Conservation (phyloP, 2,329 filamentous ascomycete species). For the Fusarium nurragi region DNA sequence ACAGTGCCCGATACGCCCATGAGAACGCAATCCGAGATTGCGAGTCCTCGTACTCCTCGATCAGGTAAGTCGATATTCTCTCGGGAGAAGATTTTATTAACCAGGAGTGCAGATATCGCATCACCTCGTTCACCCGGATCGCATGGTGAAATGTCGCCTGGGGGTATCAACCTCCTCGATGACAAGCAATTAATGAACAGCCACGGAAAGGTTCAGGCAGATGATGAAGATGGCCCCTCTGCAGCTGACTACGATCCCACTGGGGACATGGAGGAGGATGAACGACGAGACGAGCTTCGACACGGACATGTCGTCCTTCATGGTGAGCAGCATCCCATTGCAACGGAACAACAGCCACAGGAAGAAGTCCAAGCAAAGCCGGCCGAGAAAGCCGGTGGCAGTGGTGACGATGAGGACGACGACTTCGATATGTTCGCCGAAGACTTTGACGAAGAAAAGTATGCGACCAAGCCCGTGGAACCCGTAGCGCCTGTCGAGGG, state of each 20-base stretch:
- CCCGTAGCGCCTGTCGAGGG: slow-evolving; percentile 49
- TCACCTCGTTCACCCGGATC: slow-evolving; percentile 58
- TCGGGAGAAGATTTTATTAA: slow-evolving; percentile 35
- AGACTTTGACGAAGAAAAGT: slow-evolving; percentile 75
- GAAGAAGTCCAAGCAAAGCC: slow-evolving; percentile 44
- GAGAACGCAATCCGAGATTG: slow-evolving; percentile 44
- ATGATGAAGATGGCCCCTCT: slow-evolving; percentile 78
- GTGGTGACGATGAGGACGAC: slow-evolving; percentile 60
- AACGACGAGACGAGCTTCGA: slow-evolving; percentile 73
- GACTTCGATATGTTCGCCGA: slow-evolving; percentile 90
- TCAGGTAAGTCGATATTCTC: slow-evolving; percentile 54
- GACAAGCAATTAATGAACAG: slow-evolving; percentile 74
- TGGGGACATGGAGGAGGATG: slow-evolving; percentile 86
- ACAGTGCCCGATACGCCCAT: slow-evolving; percentile 56
- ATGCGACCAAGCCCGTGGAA: slow-evolving; percentile 61
- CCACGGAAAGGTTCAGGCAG: slow-evolving; percentile 55
- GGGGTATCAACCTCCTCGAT: slow-evolving; percentile 69
- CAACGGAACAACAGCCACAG: slow-evolving; percentile 40
- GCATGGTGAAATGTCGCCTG: slow-evolving; percentile 64
- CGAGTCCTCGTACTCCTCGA: slow-evolving; percentile 59
- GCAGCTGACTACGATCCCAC: slow-evolving; percentile 93
- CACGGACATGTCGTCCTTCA: slow-evolving; percentile 64
- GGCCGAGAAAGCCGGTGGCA: slow-evolving; percentile 26
- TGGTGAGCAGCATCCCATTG: slow-evolving; percentile 52
- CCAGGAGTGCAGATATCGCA: slow-evolving; percentile 45